Percentiles rank a stretch among this genome's conserved stretches.
These are phyloP conservation scores for Mucor mucedo DNA, from an alignment of 371 early-diverging fungal genomes.

Conservation along the genomic window DNA sequence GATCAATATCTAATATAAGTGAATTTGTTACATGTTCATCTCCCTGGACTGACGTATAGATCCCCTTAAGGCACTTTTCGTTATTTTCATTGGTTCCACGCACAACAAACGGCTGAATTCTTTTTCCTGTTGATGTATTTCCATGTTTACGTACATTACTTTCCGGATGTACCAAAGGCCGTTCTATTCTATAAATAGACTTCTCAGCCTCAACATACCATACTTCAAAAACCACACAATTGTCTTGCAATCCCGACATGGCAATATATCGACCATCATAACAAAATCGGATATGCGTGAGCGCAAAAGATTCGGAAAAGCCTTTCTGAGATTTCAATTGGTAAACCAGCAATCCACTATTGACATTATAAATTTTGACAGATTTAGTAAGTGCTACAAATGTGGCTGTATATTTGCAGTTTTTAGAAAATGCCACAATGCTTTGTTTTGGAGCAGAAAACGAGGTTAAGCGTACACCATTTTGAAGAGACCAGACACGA, in stretches of 20 bases:
- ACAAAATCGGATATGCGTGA: not conserved
- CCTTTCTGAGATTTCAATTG: not conserved
- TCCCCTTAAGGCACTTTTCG: not conserved
- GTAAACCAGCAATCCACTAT: constrained; percentile 4
- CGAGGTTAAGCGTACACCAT: constrained; percentile 11
- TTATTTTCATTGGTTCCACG: not conserved
- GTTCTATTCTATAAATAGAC: too few relatives aligned
- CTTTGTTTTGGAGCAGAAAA: not conserved
- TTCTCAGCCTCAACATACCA: constrained; percentile 10
- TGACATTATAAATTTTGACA: constrained; percentile 3
- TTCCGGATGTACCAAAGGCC: too few relatives aligned
- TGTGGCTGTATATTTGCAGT: constrained; percentile 8
- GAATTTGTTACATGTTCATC: not conserved
- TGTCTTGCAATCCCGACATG: not conserved
- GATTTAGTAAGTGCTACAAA: not conserved
- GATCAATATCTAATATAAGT: too few relatives aligned
- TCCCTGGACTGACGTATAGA: not conserved
- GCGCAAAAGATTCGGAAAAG: not conserved
- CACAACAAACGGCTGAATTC: not conserved
- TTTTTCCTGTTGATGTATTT: too few relatives aligned
- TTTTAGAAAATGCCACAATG: constrained; percentile 11
- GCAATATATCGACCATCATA: not conserved
- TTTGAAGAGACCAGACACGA: constrained; percentile 17
- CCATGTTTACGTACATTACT: too few relatives aligned
- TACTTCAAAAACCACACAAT: not conserved